Evolutionary conservation across 116 monocot genomes (phyloP).

Genomic region (Zostera marina): DNA sequence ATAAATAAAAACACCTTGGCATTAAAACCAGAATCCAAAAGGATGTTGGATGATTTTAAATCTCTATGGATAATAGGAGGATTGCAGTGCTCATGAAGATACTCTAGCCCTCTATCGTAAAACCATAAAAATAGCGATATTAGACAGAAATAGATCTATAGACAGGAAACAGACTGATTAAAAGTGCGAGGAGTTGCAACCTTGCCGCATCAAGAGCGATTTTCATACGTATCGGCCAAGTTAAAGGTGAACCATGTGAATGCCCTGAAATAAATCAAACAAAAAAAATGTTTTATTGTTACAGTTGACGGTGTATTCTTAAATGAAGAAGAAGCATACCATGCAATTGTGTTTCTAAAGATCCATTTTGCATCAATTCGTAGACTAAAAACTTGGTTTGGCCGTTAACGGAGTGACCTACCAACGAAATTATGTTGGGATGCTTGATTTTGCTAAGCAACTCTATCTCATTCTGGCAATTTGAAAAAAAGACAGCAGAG

Average conservation of each 20-base stretch:
- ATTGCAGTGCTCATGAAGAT: constrained; percentile 71
- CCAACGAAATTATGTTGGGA: constrained; percentile 69
- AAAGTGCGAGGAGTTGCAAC: constrained; percentile 11
- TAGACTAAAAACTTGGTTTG: constrained; percentile 71
- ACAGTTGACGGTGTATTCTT: too few species aligned
- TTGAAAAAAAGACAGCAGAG: too few species aligned
- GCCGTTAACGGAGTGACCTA: constrained; percentile 61
- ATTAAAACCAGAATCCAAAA: constrained; percentile 45
- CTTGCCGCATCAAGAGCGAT: constrained; percentile 88
- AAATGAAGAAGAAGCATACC: constrained; percentile 20
- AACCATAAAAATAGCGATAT: neutral
- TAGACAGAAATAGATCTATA: neutral
- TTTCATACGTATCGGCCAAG: constrained; percentile 89
- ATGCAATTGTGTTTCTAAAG: constrained; percentile 68
- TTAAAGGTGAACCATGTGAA: constrained; percentile 58
- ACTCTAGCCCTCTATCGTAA: constrained; percentile 9
- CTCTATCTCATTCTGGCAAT: constrained; percentile 69
- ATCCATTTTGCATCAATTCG: constrained; percentile 85
- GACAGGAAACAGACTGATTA: neutral
- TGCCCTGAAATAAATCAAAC: constrained; percentile 26
- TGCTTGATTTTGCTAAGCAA: constrained; percentile 69
- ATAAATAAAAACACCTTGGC: constrained; percentile 7
- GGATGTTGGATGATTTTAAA: constrained; percentile 95
- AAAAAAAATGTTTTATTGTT: neutral
- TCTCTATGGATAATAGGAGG: constrained; percentile 38